A percentile compares a stretch with the other conserved stretches of the same genome.
Evolutionary conservation across 805 yeast species (phyloP).

Genomic region (Yarrowia deformans): DNA sequence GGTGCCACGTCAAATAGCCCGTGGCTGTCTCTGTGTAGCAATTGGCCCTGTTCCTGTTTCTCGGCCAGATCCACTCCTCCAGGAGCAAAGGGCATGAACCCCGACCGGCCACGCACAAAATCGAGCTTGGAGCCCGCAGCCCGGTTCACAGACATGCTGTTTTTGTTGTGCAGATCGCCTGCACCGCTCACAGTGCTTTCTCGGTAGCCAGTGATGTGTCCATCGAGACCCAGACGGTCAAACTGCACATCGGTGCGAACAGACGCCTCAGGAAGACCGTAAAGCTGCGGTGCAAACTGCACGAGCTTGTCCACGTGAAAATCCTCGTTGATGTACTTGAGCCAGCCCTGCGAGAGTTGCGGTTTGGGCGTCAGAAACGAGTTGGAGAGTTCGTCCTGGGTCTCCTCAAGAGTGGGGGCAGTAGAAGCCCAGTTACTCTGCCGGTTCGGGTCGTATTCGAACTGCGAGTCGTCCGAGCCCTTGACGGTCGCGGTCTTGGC

Average conservation of each 20-base stretch:
- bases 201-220: slow-evolving; percentile 64
- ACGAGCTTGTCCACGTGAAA: slow-evolving; percentile 38
- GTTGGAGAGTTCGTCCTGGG: not conserved
- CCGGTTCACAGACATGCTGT: slow-evolving; percentile 76
- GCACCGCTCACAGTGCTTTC: slow-evolving; percentile 59
- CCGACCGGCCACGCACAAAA: slow-evolving; percentile 70
- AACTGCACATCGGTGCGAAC: slow-evolving; percentile 52
- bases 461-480: not conserved
- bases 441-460: slow-evolving; percentile 2
- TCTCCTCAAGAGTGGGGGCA: not conserved
- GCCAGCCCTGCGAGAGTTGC: slow-evolving; percentile 11
- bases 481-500: not conserved
- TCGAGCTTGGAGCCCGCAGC: slow-evolving; percentile 68
- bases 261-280: slow-evolving; percentile 20
- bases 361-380: slow-evolving; percentile 32
- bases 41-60: slow-evolving; percentile 44
- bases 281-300: slow-evolving; percentile 2
- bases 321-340: slow-evolving; percentile 17
- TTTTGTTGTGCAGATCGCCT: slow-evolving; percentile 56
- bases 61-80: slow-evolving; percentile 67
- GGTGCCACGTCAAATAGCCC: slow-evolving; percentile 87
- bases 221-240: slow-evolving; percentile 77
- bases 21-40: slow-evolving; percentile 68
- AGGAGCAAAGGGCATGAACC: slow-evolving; percentile 87
- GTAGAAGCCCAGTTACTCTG: not conserved